These are phyloP conservation scores for Hibiscus mutabilis DNA, from an alignment of 345 rosid genomes.

Conservation along the genomic window DNA sequence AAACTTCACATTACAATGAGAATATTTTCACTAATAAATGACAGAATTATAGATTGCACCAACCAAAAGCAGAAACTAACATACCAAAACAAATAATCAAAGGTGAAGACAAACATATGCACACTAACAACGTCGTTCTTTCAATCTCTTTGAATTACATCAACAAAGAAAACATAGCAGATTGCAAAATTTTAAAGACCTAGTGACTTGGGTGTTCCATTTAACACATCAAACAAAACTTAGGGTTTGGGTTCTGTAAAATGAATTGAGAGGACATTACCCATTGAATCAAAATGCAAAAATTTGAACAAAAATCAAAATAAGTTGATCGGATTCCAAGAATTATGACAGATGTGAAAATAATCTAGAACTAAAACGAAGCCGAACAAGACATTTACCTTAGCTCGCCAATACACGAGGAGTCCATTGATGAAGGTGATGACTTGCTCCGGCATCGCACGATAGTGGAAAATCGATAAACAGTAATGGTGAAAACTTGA, in stretches of 20 bases:
- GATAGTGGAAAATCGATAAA: too few species aligned
- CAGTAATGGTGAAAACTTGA: too few species aligned
- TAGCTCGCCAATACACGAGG: not conserved
- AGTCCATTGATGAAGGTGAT: too few species aligned
- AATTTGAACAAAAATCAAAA: not conserved
- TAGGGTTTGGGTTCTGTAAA: not conserved
- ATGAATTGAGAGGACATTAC: not conserved
- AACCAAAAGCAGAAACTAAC: too few species aligned
- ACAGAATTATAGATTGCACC: too few species aligned
- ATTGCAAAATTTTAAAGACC: not conserved
- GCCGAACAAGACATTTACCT: not conserved
- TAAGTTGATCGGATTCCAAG: not conserved
- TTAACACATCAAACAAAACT: not conserved
- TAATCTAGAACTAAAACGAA: not conserved
- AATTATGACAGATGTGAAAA: not conserved
- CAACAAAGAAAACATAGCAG: not conserved
- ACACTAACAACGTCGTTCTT: not conserved
- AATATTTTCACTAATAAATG: too few species aligned
- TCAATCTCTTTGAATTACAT: not conserved
- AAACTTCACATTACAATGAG: too few species aligned
- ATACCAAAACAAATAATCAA: not conserved
- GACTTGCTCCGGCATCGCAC: too few species aligned
- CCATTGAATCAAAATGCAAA: not conserved
- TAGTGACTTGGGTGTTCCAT: not conserved
- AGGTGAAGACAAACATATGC: not conserved